Percentiles rank a stretch among this genome's conserved stretches.
Conservation (phyloP, 495 filamentous ascomycete species). For the Penicillium roqueforti region DNA sequence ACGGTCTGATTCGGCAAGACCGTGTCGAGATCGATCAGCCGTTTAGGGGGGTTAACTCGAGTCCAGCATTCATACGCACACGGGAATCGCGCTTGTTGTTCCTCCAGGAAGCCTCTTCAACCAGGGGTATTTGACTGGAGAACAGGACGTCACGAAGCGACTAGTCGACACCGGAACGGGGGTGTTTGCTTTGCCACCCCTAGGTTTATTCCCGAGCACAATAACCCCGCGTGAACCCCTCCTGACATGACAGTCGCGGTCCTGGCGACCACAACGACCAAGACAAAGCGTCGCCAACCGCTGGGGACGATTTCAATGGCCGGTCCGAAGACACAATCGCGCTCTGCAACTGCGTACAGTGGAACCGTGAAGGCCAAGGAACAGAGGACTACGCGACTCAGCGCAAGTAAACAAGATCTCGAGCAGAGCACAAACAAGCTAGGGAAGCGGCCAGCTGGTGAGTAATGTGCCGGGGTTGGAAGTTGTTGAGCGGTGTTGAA, state of each 20-base stretch:
- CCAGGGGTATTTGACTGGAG: background rate
- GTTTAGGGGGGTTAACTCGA: background rate
- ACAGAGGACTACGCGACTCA: constrained; percentile 39
- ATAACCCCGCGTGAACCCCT: constrained; percentile 15
- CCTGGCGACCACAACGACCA: constrained; percentile 36
- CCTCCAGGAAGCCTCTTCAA: constrained; percentile 2
- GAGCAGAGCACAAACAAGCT: constrained; percentile 28
- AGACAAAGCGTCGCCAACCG: constrained; percentile 45
- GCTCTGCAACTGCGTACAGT: constrained; percentile 31
- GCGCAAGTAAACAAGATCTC: constrained; percentile 37
- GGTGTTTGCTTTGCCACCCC: background rate
- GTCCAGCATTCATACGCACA: background rate
- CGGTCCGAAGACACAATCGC: constrained; percentile 42
- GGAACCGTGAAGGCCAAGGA: constrained; percentile 26
- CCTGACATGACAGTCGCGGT: constrained; percentile 49
- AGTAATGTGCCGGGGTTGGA: constrained; percentile 20
- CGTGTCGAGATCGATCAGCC: background rate
- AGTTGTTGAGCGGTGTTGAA: background rate
- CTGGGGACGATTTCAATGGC: constrained; percentile 44
- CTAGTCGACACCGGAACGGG: background rate
- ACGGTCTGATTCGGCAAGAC: background rate
- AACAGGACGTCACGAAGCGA: background rate
- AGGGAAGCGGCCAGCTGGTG: constrained; percentile 45
- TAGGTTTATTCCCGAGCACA: background rate
- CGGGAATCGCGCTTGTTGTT: background rate